phyloP scores from a whole-genome alignment of 176 grass and related monocot genomes.

The Zea mays region Zm-B73-REFERENCE-NAM-5.0 NC_050097.1:203253001-203253500 shows the following conservation, averaged over 20 bases:
- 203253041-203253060: background rate
- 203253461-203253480: too few species aligned
- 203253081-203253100: slow-evolving; percentile 17
- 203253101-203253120: background rate
- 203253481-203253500: too few species aligned
- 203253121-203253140: background rate
- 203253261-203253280: slow-evolving; percentile 17
- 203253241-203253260: background rate
- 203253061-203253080: background rate
- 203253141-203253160: background rate
- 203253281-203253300: background rate
- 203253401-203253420: background rate
- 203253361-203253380: slow-evolving; percentile 16
- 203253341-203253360: slow-evolving; percentile 3
- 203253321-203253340: background rate
- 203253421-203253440: background rate
- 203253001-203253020: slow-evolving; percentile 13
- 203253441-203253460: slow-evolving; percentile 29
- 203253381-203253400: slow-evolving; percentile 21
- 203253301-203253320: background rate
- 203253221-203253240: too few species aligned
- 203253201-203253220: background rate
- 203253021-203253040: background rate
- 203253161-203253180: slow-evolving; percentile 5
- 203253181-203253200: background rate